Percentiles rank a stretch among this genome's conserved stretches.
These are phyloP conservation scores for Styphnolobium japonicum DNA, from an alignment of 306 rosid species.

Conservation along the genomic window DNA sequence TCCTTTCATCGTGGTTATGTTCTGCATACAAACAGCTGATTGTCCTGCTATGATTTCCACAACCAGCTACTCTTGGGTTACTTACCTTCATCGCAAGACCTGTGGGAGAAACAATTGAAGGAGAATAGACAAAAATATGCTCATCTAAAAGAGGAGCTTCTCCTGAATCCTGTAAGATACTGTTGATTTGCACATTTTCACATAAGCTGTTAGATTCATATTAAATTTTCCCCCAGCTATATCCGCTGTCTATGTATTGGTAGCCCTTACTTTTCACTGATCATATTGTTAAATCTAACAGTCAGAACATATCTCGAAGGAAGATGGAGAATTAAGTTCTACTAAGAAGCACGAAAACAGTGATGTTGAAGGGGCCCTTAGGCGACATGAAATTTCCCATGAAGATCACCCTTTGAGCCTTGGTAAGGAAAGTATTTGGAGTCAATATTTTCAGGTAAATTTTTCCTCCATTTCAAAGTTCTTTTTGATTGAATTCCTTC, in stretches of 20 bases:
- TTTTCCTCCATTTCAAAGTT: constrained; percentile 25
- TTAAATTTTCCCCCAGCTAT: not conserved
- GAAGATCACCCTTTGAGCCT: constrained; percentile 88
- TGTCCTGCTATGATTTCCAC: constrained; percentile 36
- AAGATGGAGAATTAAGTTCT: constrained; percentile 34
- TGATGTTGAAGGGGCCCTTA: constrained; percentile 54
- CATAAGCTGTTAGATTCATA: constrained; percentile 10
- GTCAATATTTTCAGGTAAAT: constrained; percentile 62
- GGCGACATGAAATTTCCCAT: constrained; percentile 55
- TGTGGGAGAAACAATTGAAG: constrained; percentile 57
- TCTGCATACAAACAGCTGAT: constrained; percentile 34
- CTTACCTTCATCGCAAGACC: constrained; percentile 62
- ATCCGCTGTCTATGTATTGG: not conserved
- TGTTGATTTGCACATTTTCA: constrained; percentile 8
- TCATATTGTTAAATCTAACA: constrained; percentile 59
- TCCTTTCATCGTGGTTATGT: constrained; percentile 17
- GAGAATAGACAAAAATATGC: constrained; percentile 63
- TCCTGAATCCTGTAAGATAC: constrained; percentile 68
- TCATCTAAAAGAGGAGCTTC: constrained; percentile 69
- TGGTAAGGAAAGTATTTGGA: constrained; percentile 68
- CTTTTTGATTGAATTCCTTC: not conserved
- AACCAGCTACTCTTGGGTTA: constrained; percentile 78
- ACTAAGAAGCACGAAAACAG: constrained; percentile 32
- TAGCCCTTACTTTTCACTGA: constrained; percentile 33
- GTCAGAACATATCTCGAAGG: constrained; percentile 55